Evolutionary conservation across 164 flowering plant genomes (phyloP).

Genomic region (Liriodendron chinense): DNA sequence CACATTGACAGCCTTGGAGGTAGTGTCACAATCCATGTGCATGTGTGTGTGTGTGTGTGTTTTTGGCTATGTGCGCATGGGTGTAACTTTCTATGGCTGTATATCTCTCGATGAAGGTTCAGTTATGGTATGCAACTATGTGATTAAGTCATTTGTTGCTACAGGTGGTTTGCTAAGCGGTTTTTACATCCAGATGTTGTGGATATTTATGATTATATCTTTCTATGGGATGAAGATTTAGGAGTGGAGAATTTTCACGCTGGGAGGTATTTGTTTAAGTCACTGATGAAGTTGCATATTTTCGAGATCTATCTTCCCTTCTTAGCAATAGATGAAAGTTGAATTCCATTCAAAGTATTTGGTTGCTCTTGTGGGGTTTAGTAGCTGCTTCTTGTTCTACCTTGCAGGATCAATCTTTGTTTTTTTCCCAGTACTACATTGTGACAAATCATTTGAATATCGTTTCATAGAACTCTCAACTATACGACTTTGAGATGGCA

Average conservation of each 20-base stretch:
- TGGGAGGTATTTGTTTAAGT: slow-evolving; percentile 48
- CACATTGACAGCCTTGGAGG: too few relatives aligned
- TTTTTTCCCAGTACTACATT: background rate
- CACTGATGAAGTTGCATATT: background rate
- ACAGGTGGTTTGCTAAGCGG: slow-evolving; percentile 99
- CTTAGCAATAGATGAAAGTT: background rate
- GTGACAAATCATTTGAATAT: background rate
- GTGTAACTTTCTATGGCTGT: too few relatives aligned
- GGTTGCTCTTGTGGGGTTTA: background rate
- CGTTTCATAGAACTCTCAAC: background rate
- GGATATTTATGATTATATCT: slow-evolving; percentile 75
- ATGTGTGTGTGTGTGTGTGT: too few relatives aligned
- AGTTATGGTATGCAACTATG: too few relatives aligned
- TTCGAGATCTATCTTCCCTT: background rate
- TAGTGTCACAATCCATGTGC: too few relatives aligned
- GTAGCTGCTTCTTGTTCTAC: background rate
- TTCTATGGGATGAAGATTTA: slow-evolving; percentile 98
- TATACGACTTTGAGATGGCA: too few relatives aligned
- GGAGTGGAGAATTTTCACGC: slow-evolving; percentile 79
- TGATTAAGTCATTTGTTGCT: background rate
- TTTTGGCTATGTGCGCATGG: too few relatives aligned
- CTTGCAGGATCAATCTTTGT: background rate
- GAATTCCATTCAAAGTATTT: background rate
- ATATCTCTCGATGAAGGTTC: too few relatives aligned
- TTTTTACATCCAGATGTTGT: slow-evolving; percentile 88